Conservation (phyloP, 2,329 filamentous ascomycete species). For the Alternaria solani region DNA sequence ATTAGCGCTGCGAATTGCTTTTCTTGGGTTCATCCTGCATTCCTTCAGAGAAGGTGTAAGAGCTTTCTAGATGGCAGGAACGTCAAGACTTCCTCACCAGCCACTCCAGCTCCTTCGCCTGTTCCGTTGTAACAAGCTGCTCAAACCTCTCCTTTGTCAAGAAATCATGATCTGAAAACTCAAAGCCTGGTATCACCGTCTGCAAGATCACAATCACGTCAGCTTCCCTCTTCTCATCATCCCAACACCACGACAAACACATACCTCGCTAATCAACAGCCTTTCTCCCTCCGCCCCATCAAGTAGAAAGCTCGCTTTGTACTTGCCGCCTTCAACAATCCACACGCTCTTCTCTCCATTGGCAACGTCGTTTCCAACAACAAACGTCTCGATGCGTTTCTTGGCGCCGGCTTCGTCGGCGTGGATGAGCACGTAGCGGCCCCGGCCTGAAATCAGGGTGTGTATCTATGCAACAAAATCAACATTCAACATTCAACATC, state of each 20-base stretch:
- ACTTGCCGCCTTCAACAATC: slow-evolving; percentile 73
- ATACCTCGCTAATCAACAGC: slow-evolving; percentile 69
- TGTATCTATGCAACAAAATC: slow-evolving; percentile 55
- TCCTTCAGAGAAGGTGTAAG: background rate
- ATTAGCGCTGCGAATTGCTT: slow-evolving; percentile 4
- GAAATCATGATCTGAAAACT: slow-evolving; percentile 73
- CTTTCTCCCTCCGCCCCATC: slow-evolving; percentile 55
- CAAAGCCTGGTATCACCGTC: slow-evolving; percentile 73
- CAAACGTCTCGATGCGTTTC: slow-evolving; percentile 68
- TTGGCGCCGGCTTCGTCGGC: slow-evolving; percentile 59
- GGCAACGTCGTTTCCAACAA: slow-evolving; percentile 67
- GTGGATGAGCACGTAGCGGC: slow-evolving; percentile 71
- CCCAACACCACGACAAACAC: slow-evolving; percentile 6
- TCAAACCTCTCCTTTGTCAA: slow-evolving; percentile 58
- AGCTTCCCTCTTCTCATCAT: background rate
- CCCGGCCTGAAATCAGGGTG: slow-evolving; percentile 69
- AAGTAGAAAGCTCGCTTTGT: slow-evolving; percentile 70
- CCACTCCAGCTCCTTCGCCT: slow-evolving; percentile 59
- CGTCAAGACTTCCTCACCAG: slow-evolving; percentile 42
- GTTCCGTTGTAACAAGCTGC: slow-evolving; percentile 59
- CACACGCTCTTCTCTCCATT: slow-evolving; percentile 70
- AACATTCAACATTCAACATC: background rate
- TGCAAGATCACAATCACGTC: slow-evolving; percentile 16
- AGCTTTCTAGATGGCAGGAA: background rate
- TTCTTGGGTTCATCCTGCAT: background rate